A percentile compares a stretch with the other conserved stretches of the same genome.
Evolutionary conservation across 2,329 filamentous ascomycete genomes (phyloP).

Genomic region (Trematosphaeria pertusa): DNA sequence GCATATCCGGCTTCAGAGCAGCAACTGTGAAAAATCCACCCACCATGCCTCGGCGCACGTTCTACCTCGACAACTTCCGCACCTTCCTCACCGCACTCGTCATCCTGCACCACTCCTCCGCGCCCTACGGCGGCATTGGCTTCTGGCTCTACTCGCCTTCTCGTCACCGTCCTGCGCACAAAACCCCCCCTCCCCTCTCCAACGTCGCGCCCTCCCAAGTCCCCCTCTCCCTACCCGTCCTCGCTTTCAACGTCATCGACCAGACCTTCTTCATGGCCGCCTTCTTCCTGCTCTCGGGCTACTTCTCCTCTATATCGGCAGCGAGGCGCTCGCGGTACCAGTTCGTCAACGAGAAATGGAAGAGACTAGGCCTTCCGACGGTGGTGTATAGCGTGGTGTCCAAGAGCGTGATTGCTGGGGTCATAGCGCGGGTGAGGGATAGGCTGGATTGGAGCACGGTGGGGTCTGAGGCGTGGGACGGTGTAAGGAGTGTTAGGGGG

Average conservation of each 20-base stretch:
- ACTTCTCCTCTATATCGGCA: constrained; percentile 21
- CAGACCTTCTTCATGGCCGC: constrained; percentile 31
- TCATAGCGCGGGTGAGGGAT: constrained; percentile 6
- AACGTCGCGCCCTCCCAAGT: constrained; percentile 1
- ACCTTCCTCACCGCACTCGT: constrained; percentile 27
- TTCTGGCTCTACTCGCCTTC: constrained; percentile 23
- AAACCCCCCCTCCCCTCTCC: no score
- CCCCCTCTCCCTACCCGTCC: constrained; percentile 11
- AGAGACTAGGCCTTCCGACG: constrained; percentile 24
- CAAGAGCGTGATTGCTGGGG: constrained; percentile 2
- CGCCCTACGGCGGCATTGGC: constrained; percentile 28
- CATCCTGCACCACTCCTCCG: constrained; percentile 24
- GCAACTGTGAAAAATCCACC: no score
- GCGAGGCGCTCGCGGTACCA: not conserved
- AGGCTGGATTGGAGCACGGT: constrained; percentile 1
- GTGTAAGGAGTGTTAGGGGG: constrained; percentile 14
- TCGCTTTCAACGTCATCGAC: constrained; percentile 23
- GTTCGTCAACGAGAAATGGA: constrained; percentile 22
- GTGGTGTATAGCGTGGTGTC: constrained; percentile 16
- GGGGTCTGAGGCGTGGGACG: constrained; percentile 2
- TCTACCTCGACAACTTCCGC: constrained; percentile 29
- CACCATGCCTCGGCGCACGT: no score
- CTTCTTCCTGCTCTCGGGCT: constrained; percentile 30
- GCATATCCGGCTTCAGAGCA: no score
- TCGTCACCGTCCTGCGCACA: no score